A percentile compares a stretch with the other conserved stretches of the same genome.
Conservation (phyloP, 2,329 filamentous ascomycete genomes). For the Fusarium hainanense region DNA sequence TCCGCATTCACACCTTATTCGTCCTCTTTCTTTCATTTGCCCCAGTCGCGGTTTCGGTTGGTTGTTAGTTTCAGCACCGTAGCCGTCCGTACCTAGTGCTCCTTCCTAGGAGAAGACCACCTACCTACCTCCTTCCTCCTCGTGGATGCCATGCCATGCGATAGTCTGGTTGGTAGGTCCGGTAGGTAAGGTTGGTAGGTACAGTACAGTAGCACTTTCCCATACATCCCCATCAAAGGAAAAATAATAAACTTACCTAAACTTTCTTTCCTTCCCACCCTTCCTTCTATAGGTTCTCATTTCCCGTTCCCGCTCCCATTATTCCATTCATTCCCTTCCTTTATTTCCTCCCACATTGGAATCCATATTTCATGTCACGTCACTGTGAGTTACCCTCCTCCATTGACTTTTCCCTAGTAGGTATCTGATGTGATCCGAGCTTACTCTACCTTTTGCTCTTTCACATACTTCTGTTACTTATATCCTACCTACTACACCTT, state of each 20-base stretch:
- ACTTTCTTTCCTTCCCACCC: slow-evolving; percentile 27
- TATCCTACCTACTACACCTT: slow-evolving; percentile 1
- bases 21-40: slow-evolving; percentile 29
- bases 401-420: background rate
- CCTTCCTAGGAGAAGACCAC: slow-evolving; percentile 4
- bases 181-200: background rate
- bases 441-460: slow-evolving; percentile 14
- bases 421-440: slow-evolving; percentile 16
- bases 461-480: slow-evolving; percentile 13
- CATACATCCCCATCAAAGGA: slow-evolving; percentile 7
- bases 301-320: slow-evolving; percentile 13
- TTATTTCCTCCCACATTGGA: slow-evolving; percentile 8
- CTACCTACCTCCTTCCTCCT: background rate
- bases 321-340: slow-evolving; percentile 11
- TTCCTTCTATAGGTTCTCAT: slow-evolving; percentile 18
- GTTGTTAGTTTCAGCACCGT: slow-evolving; percentile 38
- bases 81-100: slow-evolving; percentile 6
- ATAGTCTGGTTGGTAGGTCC: background rate
- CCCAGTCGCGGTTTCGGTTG: slow-evolving; percentile 35
- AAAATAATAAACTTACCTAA: slow-evolving; percentile 31
- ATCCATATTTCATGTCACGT: slow-evolving; percentile 4
- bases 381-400: slow-evolving; percentile 8
- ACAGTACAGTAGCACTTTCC: slow-evolving; percentile 30
- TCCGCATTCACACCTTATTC: slow-evolving; percentile 35
- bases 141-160: background rate